A percentile compares a stretch with the other conserved stretches of the same genome.
Evolutionary conservation across 2,329 filamentous ascomycete genomes (phyloP).

Genomic region (Penicillium capsulatum): DNA sequence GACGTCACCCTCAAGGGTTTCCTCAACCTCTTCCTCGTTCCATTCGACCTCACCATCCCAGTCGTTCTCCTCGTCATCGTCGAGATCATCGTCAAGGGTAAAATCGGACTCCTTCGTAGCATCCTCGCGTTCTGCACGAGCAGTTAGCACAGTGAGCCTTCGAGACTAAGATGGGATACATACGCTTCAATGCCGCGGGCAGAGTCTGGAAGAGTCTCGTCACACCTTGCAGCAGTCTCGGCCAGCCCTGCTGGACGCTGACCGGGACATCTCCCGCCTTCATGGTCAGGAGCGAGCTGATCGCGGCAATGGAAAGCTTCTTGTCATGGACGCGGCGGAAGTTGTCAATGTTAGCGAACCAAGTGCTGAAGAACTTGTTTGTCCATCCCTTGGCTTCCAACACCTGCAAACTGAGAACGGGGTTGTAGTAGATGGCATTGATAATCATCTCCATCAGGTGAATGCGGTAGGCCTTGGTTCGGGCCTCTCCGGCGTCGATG

Average conservation of each 20-base stretch:
- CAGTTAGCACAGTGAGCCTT: conserved; percentile 24
- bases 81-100: conserved; percentile 67
- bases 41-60: conserved; percentile 74
- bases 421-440: conserved; percentile 97
- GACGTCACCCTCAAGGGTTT: conserved; percentile 57
- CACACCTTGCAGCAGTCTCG: conserved; percentile 80
- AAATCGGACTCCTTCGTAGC: conserved; percentile 85
- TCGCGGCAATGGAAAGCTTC: conserved; percentile 94
- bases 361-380: conserved; percentile 97
- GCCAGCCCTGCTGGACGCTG: conserved; percentile 96
- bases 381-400: conserved; percentile 93
- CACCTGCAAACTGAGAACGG: conserved; percentile 73
- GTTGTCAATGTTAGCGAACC: conserved; percentile 93
- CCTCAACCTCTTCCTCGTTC: conserved; percentile 61
- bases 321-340: conserved; percentile 97
- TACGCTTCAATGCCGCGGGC: conserved; percentile 79
- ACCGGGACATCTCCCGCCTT: conserved; percentile 75
- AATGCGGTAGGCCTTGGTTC: conserved; percentile 89
- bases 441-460: conserved; percentile 99
- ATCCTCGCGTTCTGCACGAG: conserved; percentile 70
- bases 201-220: conserved; percentile 89
- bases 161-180: conserved; percentile 28
- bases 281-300: conserved; percentile 77
- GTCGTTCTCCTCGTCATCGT: conserved; percentile 74
- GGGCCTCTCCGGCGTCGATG: conserved; percentile 67